Percentiles rank a stretch among this genome's conserved stretches.
These are phyloP conservation scores for Cladobotryum protrusum DNA, from an alignment of 2,329 filamentous ascomycete species.

Conservation along the genomic window DNA sequence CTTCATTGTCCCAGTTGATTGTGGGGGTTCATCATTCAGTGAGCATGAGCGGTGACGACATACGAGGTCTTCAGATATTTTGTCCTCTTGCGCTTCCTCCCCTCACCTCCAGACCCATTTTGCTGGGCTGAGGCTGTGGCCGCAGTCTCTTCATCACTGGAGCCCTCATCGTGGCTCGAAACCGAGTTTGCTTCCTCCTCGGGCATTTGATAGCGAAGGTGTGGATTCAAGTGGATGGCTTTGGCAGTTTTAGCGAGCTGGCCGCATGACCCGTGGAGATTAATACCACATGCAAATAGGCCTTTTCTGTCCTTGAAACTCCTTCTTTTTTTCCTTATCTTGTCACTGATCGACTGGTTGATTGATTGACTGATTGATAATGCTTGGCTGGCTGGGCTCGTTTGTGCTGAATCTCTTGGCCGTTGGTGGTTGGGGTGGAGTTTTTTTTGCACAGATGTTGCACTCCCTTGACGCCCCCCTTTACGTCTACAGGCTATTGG, in stretches of 20 bases:
- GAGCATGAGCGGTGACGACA: conserved; percentile 14
- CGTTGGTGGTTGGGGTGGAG: too few species aligned
- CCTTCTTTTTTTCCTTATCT: too few species aligned
- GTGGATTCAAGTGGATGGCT: conserved; percentile 16
- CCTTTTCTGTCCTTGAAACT: too few species aligned
- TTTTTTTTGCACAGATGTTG: too few species aligned
- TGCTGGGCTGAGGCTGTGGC: conserved; percentile 11
- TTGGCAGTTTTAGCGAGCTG: conserved; percentile 21
- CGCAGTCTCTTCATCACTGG: conserved; percentile 30
- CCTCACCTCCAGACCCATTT: conserved; percentile 19
- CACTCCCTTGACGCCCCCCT: too few species aligned
- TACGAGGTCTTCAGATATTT: conserved; percentile 39
- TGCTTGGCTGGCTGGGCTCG: too few species aligned
- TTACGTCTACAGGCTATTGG: too few species aligned
- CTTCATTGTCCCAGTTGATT: conserved; percentile 1
- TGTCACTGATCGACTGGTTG: too few species aligned
- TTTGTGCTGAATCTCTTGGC: too few species aligned
- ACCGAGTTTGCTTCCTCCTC: conserved; percentile 32
- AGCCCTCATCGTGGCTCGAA: conserved; percentile 31
- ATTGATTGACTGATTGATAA: too few species aligned
- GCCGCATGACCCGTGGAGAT: conserved; percentile 14
- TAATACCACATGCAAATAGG: conserved; percentile 22
- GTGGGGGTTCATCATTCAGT: neutral
- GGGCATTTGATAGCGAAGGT: conserved; percentile 21
- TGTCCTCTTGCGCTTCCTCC: conserved; percentile 34